A percentile compares a stretch with the other conserved stretches of the same genome.
Conservation (phyloP, 2,329 filamentous ascomycete species). For the Cercospora sesami region DNA sequence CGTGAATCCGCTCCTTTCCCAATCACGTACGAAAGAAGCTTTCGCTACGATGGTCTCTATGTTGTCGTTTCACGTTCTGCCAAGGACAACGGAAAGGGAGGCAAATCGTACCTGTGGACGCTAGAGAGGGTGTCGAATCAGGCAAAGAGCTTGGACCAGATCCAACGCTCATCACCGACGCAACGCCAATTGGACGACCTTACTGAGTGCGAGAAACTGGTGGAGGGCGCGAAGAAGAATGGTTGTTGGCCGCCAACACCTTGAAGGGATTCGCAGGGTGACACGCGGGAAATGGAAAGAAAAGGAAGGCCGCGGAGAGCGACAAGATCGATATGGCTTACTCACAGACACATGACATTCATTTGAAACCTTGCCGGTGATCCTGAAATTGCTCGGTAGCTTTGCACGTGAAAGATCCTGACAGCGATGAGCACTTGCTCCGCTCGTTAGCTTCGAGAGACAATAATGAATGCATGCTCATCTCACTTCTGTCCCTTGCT, state of each 20-base stretch:
- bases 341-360: neutral
- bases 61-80: neutral
- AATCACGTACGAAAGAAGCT: neutral
- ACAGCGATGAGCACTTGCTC: neutral
- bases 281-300: neutral
- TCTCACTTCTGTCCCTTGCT: neutral
- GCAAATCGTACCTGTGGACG: neutral
- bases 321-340: neutral
- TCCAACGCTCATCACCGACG: neutral
- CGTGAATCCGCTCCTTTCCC: neutral
- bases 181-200: neutral
- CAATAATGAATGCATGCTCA: neutral
- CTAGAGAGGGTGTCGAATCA: neutral
- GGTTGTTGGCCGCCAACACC: neutral
- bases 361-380: neutral
- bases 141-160: neutral
- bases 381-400: neutral
- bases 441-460: neutral
- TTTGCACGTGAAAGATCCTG: neutral
- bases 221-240: neutral
- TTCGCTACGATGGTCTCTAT: neutral
- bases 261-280: neutral
- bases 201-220: neutral
- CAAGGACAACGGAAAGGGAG: neutral
- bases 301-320: neutral